Conservation (phyloP, 208 protist genomes). For the Acanthamoeba divionensis region DNA sequence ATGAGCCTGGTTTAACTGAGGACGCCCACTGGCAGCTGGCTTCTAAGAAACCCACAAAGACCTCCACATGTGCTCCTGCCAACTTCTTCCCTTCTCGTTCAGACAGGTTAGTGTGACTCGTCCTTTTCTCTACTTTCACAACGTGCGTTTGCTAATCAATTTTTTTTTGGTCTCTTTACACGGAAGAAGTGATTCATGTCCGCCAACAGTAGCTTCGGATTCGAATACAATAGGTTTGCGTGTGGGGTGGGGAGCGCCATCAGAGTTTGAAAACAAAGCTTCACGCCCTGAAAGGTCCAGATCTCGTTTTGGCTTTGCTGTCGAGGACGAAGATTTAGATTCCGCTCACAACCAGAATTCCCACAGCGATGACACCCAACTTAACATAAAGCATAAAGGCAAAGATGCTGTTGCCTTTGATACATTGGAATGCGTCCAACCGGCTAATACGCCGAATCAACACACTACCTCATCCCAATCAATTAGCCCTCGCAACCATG, state of each 20-base stretch:
- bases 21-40: not conserved
- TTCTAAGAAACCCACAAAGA: too few species aligned
- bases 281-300: not conserved
- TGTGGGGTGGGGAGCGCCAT: not conserved
- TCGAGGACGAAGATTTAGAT: not conserved
- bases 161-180: not conserved
- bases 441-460: not conserved
- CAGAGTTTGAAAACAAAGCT: not conserved
- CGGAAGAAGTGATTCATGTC: not conserved
- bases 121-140: not conserved
- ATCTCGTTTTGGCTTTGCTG: not conserved
- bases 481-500: not conserved
- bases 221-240: not conserved
- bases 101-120: not conserved
- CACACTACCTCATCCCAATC: not conserved
- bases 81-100: too few species aligned
- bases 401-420: not conserved
- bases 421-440: not conserved
- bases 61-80: too few species aligned
- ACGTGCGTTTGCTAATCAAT: not conserved
- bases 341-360: not conserved
- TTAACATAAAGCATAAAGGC: not conserved
- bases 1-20: not conserved
- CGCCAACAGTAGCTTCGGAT: not conserved
- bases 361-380: not conserved